phyloP scores from a whole-genome alignment of 495 filamentous ascomycete genomes.

The Penicillium herquei region DNA sequence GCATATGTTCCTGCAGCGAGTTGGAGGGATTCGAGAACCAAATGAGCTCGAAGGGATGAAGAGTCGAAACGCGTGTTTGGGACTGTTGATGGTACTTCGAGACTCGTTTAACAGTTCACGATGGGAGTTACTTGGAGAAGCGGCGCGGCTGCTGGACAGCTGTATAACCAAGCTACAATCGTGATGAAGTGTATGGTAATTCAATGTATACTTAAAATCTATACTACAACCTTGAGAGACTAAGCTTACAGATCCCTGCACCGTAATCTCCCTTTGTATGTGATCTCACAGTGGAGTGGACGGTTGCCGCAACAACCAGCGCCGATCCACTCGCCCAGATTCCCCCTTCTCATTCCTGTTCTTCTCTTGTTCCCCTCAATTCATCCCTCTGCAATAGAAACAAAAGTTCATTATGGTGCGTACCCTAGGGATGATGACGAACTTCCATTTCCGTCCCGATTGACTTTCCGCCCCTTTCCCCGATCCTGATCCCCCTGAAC shows the following conservation, averaged over 20 bases:
- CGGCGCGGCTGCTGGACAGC: conserved; percentile 72
- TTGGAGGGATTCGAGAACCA: conserved; percentile 74
- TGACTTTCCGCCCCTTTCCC: conserved; percentile 10
- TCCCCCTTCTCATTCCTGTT: conserved; percentile 12
- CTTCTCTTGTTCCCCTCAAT: conserved; percentile 3
- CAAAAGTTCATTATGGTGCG: conserved; percentile 8
- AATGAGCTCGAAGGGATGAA: conserved; percentile 74
- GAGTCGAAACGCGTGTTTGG: conserved; percentile 79
- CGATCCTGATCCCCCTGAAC: conserved; percentile 1
- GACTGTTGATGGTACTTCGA: conserved; percentile 77
- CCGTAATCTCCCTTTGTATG: too few relatives aligned
- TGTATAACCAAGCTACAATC: conserved; percentile 64
- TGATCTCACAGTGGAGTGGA: background rate
- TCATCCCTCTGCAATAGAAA: conserved; percentile 3
- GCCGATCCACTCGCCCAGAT: conserved; percentile 7
- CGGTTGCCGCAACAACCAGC: conserved; percentile 30
- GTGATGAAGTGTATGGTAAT: background rate
- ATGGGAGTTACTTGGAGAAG: conserved; percentile 92
- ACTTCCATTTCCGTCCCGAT: conserved; percentile 10
- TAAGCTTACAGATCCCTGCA: too few relatives aligned
- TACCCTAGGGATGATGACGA: conserved; percentile 11
- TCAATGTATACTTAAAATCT: background rate
- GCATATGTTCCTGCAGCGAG: conserved; percentile 69
- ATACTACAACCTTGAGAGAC: too few relatives aligned
- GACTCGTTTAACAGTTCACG: conserved; percentile 78